These are phyloP conservation scores for Colletotrichum camelliae DNA, from an alignment of 2,329 filamentous ascomycete species.

Conservation along the genomic window DNA sequence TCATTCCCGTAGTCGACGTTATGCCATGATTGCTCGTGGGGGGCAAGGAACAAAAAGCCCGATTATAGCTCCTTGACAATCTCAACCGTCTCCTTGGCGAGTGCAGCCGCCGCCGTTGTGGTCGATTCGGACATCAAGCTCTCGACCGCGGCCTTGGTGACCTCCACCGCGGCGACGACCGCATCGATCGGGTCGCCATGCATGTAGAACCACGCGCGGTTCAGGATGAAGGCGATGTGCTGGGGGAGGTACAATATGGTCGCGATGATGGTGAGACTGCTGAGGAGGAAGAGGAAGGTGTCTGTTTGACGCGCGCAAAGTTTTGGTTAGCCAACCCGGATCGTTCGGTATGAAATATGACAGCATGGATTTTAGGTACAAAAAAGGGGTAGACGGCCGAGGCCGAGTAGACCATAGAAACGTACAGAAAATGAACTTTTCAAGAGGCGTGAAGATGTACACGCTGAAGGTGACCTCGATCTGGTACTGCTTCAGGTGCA, in stretches of 20 bases:
- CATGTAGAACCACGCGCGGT: constrained; percentile 94
- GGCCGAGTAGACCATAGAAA: constrained; percentile 13
- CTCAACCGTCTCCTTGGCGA: constrained; percentile 28
- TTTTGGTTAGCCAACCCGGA: not conserved
- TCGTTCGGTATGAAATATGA: not conserved
- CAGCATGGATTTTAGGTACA: not conserved
- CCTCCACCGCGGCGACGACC: constrained; percentile 55
- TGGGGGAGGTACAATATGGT: constrained; percentile 92
- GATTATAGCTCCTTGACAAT: constrained; percentile 42
- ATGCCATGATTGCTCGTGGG: not conserved
- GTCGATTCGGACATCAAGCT: constrained; percentile 26
- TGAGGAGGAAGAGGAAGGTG: constrained; percentile 88
- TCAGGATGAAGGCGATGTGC: constrained; percentile 82
- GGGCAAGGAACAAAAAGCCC: not conserved
- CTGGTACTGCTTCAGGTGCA: constrained; percentile 96
- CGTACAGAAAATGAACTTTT: constrained; percentile 98
- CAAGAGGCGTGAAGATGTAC: constrained; percentile 95
- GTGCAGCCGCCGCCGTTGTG: constrained; percentile 1
- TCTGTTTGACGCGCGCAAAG: constrained; percentile 55
- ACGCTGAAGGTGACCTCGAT: constrained; percentile 96
- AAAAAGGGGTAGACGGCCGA: not conserved
- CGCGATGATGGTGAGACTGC: constrained; percentile 85
- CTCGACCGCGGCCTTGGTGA: constrained; percentile 44
- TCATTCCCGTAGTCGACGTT: not conserved
- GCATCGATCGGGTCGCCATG: constrained; percentile 75